phyloP scores from a whole-genome alignment of 148 eudicot species.

The Rhododendron simsii region DNA sequence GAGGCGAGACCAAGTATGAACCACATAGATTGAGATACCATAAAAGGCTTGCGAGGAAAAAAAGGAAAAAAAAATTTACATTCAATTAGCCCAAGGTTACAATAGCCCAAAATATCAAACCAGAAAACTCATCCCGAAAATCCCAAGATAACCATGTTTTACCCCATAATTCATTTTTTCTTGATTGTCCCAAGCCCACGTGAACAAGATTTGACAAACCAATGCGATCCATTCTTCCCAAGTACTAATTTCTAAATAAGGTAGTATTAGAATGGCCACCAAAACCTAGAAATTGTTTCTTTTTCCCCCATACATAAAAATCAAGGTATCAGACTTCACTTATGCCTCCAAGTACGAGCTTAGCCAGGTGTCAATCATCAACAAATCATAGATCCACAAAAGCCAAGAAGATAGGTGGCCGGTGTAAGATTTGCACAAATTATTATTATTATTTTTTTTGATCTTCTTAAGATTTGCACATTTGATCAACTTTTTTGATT shows the following conservation, averaged over 20 bases:
- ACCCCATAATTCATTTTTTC: constrained; percentile 1
- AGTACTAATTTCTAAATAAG: not conserved
- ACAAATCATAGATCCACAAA: constrained; percentile 26
- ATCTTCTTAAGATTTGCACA: too few species aligned
- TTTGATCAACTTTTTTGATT: not conserved
- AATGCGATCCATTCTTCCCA: constrained; percentile 31
- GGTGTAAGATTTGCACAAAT: too few species aligned
- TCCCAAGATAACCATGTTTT: too few species aligned
- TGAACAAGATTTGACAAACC: constrained; percentile 36
- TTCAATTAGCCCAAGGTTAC: too few species aligned
- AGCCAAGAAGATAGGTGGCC: constrained; percentile 13
- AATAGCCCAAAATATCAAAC: too few species aligned
- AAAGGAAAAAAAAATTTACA: too few species aligned
- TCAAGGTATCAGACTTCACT: not conserved
- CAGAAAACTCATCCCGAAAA: too few species aligned
- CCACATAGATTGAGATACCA: too few species aligned
- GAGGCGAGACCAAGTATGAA: too few species aligned
- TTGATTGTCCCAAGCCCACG: constrained; percentile 30
- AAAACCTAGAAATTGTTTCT: constrained; percentile 1
- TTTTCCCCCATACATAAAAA: not conserved
- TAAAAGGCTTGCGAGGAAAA: too few species aligned
- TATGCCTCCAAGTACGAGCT: constrained; percentile 7
- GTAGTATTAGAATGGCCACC: not conserved
- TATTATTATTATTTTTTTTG: too few species aligned
- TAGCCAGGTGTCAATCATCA: constrained; percentile 58